Percentiles rank a stretch among this genome's conserved stretches.
These are phyloP conservation scores for Moesziomyces aphidis DNA, from an alignment of 1,284 basidiomycete genomes.

Conservation along the genomic window DNA sequence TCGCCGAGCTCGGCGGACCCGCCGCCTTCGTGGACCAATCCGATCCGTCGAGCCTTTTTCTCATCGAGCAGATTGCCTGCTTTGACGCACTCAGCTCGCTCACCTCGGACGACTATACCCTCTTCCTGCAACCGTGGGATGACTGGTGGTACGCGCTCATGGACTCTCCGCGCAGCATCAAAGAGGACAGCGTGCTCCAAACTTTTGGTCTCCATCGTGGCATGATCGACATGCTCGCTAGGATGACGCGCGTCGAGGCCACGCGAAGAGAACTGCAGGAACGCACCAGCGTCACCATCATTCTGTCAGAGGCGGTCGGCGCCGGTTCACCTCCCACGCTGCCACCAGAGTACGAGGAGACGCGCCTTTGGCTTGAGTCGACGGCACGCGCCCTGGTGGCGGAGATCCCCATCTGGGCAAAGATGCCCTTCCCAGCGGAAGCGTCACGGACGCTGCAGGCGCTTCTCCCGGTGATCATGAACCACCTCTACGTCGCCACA, in stretches of 20 bases:
- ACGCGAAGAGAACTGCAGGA: slow-evolving; percentile 37
- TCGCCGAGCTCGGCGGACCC: slow-evolving; percentile 42
- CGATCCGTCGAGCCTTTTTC: slow-evolving; percentile 38
- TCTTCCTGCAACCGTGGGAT: slow-evolving; percentile 48
- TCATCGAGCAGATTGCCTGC: slow-evolving; percentile 48
- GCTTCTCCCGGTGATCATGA: slow-evolving; percentile 35
- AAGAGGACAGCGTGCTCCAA: slow-evolving; percentile 42
- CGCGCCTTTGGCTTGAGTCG: slow-evolving; percentile 38
- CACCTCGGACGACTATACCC: slow-evolving; percentile 41
- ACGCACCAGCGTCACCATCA: slow-evolving; percentile 34
- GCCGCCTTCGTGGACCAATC: slow-evolving; percentile 37
- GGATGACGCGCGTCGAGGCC: slow-evolving; percentile 43
- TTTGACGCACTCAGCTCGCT: slow-evolving; percentile 46
- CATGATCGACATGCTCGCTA: slow-evolving; percentile 45
- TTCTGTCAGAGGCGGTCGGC: slow-evolving; percentile 32
- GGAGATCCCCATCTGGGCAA: slow-evolving; percentile 44
- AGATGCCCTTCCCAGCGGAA: slow-evolving; percentile 35
- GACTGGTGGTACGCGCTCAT: slow-evolving; percentile 48
- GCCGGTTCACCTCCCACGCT: slow-evolving; percentile 27
- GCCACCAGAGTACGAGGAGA: slow-evolving; percentile 46
- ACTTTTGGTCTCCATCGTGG: slow-evolving; percentile 43
- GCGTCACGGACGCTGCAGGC: slow-evolving; percentile 31
- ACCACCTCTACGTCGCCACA: slow-evolving; percentile 40
- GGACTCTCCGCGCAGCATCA: slow-evolving; percentile 41
- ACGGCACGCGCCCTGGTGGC: slow-evolving; percentile 36